These are phyloP conservation scores for Tetrapisispora iriomotensis DNA, from an alignment of 805 yeast species.

Conservation along the genomic window DNA sequence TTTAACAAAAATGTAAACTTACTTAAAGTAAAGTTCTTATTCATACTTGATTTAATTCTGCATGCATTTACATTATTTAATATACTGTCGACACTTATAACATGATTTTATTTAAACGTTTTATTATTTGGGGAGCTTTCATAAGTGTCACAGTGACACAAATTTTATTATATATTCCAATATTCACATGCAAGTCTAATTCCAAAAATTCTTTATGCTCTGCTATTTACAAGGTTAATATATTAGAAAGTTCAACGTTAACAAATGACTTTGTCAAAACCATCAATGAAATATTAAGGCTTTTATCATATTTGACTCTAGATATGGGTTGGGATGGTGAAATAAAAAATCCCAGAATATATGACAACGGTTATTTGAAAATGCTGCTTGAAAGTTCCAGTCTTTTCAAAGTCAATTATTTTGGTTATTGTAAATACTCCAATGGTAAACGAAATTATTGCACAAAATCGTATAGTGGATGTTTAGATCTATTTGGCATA, in stretches of 20 bases:
- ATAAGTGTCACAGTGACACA: slow-evolving; percentile 11
- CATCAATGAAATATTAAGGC: slow-evolving; percentile 18
- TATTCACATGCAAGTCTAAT: slow-evolving; percentile 16
- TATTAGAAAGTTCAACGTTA: slow-evolving; percentile 15
- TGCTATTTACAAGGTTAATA: slow-evolving; percentile 21
- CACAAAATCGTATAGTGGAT: slow-evolving; percentile 11
- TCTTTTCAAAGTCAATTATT: slow-evolving; percentile 17
- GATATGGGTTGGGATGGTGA: slow-evolving; percentile 22
- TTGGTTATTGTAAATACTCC: slow-evolving; percentile 23
- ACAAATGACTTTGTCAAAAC: slow-evolving; percentile 18
- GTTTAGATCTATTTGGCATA: slow-evolving; percentile 21
- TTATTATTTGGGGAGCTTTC: slow-evolving; percentile 14
- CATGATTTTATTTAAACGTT: slow-evolving; percentile 11
- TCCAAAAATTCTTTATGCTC: slow-evolving; percentile 15
- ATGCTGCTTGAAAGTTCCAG: slow-evolving; percentile 18
- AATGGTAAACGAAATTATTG: slow-evolving; percentile 13
- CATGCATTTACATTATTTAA: too few relatives aligned
- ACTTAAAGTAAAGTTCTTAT: too few relatives aligned
- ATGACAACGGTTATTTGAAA: slow-evolving; percentile 22
- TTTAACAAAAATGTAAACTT: too few relatives aligned
- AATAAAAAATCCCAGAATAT: slow-evolving; percentile 9
- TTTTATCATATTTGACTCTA: slow-evolving; percentile 23
- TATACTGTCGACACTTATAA: too few relatives aligned
- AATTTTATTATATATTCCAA: slow-evolving; percentile 18
- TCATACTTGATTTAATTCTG: too few relatives aligned